Base-by-base conservation (phyloP, 2,329 filamentous ascomycete genomes). In the Sclerotinia trifoliorum region DNA sequence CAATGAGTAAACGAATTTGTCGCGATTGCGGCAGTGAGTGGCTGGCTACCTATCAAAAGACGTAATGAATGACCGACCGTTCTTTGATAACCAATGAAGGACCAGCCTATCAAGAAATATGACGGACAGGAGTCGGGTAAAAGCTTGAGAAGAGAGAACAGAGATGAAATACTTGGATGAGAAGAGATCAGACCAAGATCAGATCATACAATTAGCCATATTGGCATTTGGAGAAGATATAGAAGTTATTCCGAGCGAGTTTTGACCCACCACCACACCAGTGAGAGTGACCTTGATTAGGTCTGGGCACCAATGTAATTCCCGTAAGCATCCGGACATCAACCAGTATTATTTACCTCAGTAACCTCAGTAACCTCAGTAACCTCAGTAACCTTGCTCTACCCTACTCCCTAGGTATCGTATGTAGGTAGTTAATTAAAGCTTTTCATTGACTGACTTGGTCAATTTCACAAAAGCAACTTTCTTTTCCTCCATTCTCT, bases 11-110 rank as follows among this genome's bases (percentile, higher is more conserved):
- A 60, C 26, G 57, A 48, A 32, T 19, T 32, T 24, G 8, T 15
- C 19, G 4, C 2, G 21, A 3, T 19, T 15, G 8, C 6, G 19
- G 51, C 11, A 35, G 21, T 32, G 15, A 39, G n/a, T 64, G 63
- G 63, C 24, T 35, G 35, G 35, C 35, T 35, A 35, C 35, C 35
- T 58, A 19, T 57, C 51, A 39, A 35, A 24, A 13, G 51, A 19
- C 52, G n/a, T 21, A 42, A 51, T 39, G 44, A 49, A 58, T 51
- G 44, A 24, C 19, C 11, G 35, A 32, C 17, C 19, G 64, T 39
- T 10, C 11, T 21, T n/a, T 15, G 32, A 51, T 35, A 51, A 17
- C 64, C 64, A 66, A 66, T 66, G 44, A 60, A 66, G n/a, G 62
- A 29, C 35, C 32, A 19, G 35, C 49, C 49, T 7, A 15, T 13